Conservation (phyloP, 2,329 filamentous ascomycete species). For the Boeremia exigua region DNA sequence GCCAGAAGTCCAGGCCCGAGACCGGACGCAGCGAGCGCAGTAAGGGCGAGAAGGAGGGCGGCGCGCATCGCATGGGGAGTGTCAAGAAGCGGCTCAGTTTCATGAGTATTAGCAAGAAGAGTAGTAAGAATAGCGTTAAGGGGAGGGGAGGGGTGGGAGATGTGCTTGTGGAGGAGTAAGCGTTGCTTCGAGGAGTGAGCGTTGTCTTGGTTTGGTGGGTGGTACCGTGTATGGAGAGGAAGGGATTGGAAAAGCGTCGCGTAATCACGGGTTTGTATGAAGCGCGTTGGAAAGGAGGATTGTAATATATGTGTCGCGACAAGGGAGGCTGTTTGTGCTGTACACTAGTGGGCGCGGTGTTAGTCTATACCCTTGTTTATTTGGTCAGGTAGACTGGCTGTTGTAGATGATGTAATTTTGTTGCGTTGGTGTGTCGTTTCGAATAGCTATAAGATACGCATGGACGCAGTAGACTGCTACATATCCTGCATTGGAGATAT, state of each 20-base stretch:
- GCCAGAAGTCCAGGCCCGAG: constrained; percentile 33
- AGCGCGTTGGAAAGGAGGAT: neutral
- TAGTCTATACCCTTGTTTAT: constrained; percentile 14
- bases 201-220: neutral
- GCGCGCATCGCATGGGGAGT: constrained; percentile 56
- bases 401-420: neutral
- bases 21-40: constrained; percentile 50
- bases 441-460: no score
- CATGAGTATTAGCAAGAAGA: constrained; percentile 75
- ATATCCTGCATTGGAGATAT: no score
- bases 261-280: no score
- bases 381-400: neutral
- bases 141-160: constrained; percentile 30
- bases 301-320: constrained; percentile 3
- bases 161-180: constrained; percentile 43
- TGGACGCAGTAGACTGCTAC: no score
- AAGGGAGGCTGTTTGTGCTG: neutral
- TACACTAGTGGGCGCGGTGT: constrained; percentile 6
- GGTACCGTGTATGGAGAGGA: no score
- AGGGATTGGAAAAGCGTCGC: no score
- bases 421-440: no score
- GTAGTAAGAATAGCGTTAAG: constrained; percentile 60
- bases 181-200: constrained; percentile 35
- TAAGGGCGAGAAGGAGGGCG: constrained; percentile 50
- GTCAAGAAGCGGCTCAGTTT: constrained; percentile 81